phyloP scores from a whole-genome alignment of 2,329 filamentous ascomycete species.

The Cladosporium colombiae region DNA sequence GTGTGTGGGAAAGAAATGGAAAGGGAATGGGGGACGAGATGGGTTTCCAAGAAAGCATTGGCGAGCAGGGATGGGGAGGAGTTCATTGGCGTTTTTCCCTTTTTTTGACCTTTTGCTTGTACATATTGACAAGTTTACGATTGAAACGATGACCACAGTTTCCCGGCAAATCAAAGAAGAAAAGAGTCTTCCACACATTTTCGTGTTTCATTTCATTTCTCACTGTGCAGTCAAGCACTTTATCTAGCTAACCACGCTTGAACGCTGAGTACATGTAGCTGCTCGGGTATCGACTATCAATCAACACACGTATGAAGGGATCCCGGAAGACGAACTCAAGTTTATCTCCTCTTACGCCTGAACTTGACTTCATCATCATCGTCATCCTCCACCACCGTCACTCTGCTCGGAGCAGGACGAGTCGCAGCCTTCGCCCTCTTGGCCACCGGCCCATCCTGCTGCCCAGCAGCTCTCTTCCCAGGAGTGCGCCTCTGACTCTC shows the following conservation, averaged over 20 bases:
- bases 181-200: neutral
- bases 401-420: slow-evolving; percentile 29
- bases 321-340: neutral
- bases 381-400: slow-evolving; percentile 47
- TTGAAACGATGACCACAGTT: neutral
- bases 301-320: neutral
- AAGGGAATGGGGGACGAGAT: neutral
- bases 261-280: neutral
- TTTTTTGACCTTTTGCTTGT: neutral
- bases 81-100: neutral
- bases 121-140: neutral
- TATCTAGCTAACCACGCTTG: neutral
- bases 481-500: slow-evolving; percentile 26
- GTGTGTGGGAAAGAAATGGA: neutral
- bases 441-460: slow-evolving; percentile 27
- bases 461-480: slow-evolving; percentile 32
- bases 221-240: neutral
- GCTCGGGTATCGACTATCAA: neutral
- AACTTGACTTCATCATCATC: slow-evolving; percentile 61
- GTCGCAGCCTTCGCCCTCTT: slow-evolving; percentile 32
- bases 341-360: slow-evolving; percentile 43
- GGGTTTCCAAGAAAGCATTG: neutral
- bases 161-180: neutral
- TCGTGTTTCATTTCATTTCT: neutral
- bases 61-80: neutral